Conservation (phyloP, 257 asterid species). For the Solanum phureja region DNA sequence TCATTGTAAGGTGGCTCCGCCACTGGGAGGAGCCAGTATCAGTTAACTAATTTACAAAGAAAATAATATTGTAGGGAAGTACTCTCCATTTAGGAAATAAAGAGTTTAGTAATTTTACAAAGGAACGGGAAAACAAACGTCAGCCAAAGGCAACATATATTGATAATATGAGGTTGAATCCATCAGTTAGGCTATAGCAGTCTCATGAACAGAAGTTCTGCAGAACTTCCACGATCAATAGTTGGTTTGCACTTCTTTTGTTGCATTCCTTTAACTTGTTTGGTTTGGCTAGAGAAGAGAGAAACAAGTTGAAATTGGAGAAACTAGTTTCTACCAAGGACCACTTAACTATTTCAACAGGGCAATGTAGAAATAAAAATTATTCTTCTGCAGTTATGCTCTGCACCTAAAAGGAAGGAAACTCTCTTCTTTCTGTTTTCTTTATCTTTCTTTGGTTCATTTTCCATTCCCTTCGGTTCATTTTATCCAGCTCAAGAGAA, state of each 20-base stretch:
- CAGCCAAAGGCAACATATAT: background rate
- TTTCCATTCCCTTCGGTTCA: background rate
- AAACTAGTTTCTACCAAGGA: background rate
- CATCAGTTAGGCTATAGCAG: background rate
- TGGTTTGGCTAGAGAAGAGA: background rate
- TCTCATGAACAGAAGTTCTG: background rate
- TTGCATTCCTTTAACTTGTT: background rate
- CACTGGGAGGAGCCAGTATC: background rate
- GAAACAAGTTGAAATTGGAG: background rate
- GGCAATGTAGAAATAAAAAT: background rate
- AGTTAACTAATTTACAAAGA: background rate
- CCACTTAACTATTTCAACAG: background rate
- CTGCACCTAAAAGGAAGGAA: background rate
- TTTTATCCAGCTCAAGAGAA: background rate
- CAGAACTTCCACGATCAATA: background rate
- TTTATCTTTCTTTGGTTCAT: background rate
- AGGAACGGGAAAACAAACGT: background rate
- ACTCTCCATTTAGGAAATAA: background rate
- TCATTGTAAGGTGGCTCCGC: no score
- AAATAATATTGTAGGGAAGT: background rate
- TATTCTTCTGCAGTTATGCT: background rate
- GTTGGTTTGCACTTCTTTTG: background rate
- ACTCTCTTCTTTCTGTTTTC: background rate
- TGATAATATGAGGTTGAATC: background rate
- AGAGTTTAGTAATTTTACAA: background rate